Conservation (phyloP, 2,329 filamentous ascomycete genomes). For the Cladosporium sp. region DNA sequence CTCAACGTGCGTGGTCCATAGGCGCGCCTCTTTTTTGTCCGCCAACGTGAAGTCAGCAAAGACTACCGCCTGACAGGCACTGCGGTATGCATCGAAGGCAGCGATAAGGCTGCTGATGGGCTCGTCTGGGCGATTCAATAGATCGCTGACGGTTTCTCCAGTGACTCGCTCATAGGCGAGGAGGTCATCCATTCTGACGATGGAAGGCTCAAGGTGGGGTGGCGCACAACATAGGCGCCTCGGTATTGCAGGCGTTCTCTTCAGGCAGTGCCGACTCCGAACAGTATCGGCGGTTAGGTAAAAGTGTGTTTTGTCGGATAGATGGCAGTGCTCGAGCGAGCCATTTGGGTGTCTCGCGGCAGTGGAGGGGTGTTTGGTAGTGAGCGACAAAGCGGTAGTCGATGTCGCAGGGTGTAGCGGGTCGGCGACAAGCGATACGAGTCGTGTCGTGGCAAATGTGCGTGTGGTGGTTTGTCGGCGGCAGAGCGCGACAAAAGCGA, state of each 20-base stretch:
- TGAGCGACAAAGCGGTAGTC: slow-evolving; percentile 17
- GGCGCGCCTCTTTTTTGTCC: slow-evolving; percentile 60
- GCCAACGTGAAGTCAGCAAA: slow-evolving; percentile 65
- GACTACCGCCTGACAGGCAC: slow-evolving; percentile 66
- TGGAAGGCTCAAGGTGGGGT: slow-evolving; percentile 14
- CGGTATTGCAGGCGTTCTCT: slow-evolving; percentile 5
- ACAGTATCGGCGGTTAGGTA: slow-evolving; percentile 53
- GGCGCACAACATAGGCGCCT: slow-evolving; percentile 25
- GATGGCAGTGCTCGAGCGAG: slow-evolving; percentile 47
- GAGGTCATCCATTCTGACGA: slow-evolving; percentile 29
- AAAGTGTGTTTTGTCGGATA: slow-evolving; percentile 47
- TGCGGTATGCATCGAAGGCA: slow-evolving; percentile 50
- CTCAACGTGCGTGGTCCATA: slow-evolving; percentile 75
- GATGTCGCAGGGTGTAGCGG: not conserved
- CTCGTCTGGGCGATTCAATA: slow-evolving; percentile 23
- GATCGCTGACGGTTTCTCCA: slow-evolving; percentile 24
- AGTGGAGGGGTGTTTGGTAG: slow-evolving; percentile 4
- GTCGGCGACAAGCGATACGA: slow-evolving; percentile 1
- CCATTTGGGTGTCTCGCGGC: slow-evolving; percentile 41
- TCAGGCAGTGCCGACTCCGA: slow-evolving; percentile 42
- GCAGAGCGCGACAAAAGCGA: not conserved
- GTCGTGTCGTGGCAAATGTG: no score
- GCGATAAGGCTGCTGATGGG: slow-evolving; percentile 21
- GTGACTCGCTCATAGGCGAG: slow-evolving; percentile 27
- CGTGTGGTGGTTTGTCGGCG: not conserved